phyloP scores from a whole-genome alignment of 2,329 filamentous ascomycete species.

The Fusarium sp. region DNA sequence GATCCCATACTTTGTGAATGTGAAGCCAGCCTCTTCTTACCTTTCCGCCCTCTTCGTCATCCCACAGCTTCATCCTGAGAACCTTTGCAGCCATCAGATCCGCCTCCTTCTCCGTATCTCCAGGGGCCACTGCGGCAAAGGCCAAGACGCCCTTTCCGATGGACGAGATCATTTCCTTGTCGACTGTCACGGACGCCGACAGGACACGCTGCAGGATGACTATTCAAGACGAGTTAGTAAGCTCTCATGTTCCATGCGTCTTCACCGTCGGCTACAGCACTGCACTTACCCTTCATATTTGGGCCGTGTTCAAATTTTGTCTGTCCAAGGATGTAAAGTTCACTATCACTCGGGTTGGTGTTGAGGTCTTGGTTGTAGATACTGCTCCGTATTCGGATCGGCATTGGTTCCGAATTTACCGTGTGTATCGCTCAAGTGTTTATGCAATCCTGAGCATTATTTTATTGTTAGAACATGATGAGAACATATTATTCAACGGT shows the following conservation, averaged over 20 bases:
- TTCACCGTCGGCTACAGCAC: slow-evolving; percentile 1
- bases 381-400: slow-evolving; percentile 36
- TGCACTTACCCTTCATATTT: slow-evolving; percentile 46
- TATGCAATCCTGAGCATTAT: neutral
- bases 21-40: slow-evolving; percentile 56
- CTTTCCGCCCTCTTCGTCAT: slow-evolving; percentile 78
- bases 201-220: slow-evolving; percentile 94
- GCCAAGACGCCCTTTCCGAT: slow-evolving; percentile 93
- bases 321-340: slow-evolving; percentile 6
- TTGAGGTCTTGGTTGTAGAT: slow-evolving; percentile 25
- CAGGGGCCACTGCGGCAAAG: slow-evolving; percentile 89
- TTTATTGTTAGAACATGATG: neutral
- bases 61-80: slow-evolving; percentile 91
- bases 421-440: slow-evolving; percentile 9
- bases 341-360: slow-evolving; percentile 17
- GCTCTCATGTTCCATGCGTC: slow-evolving; percentile 13
- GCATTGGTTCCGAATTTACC: slow-evolving; percentile 34
- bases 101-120: slow-evolving; percentile 90
- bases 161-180: slow-evolving; percentile 88
- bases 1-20: slow-evolving; percentile 17
- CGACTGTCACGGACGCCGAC: slow-evolving; percentile 94
- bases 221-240: slow-evolving; percentile 55
- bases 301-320: slow-evolving; percentile 4
- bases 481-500: neutral
- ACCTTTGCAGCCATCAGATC: slow-evolving; percentile 87